Conservation (phyloP, 1,284 basidiomycete genomes). For the Sanghuangporus sanghuang region DNA sequence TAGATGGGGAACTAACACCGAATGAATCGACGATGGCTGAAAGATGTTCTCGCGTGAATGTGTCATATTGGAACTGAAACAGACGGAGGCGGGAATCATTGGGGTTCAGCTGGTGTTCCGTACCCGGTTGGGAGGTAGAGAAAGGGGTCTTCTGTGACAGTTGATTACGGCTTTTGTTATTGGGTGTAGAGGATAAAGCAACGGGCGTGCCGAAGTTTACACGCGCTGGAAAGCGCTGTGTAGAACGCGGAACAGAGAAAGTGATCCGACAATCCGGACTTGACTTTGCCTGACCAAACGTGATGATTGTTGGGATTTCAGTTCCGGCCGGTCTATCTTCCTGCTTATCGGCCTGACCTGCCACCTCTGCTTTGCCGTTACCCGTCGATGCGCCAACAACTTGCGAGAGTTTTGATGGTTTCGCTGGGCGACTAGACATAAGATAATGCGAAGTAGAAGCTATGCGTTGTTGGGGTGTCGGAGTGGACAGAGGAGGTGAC, state of each 20-base stretch:
- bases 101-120: slow-evolving; percentile 26
- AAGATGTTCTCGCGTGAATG: slow-evolving; percentile 87
- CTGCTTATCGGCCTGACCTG: slow-evolving; percentile 3
- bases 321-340: slow-evolving; percentile 28
- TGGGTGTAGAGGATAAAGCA: slow-evolving; percentile 18
- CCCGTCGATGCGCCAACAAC: slow-evolving; percentile 23
- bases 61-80: slow-evolving; percentile 91
- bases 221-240: slow-evolving; percentile 18
- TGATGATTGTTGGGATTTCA: slow-evolving; percentile 28
- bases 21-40: slow-evolving; percentile 89
- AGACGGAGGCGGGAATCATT: slow-evolving; percentile 75
- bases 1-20: slow-evolving; percentile 70
- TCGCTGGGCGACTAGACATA: slow-evolving; percentile 5
- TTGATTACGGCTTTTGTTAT: slow-evolving; percentile 1
- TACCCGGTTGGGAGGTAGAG: slow-evolving; percentile 23
- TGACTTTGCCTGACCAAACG: slow-evolving; percentile 27
- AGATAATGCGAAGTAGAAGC: slow-evolving; percentile 19
- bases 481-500: slow-evolving; percentile 21
- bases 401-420: slow-evolving; percentile 21
- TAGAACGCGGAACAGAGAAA: slow-evolving; percentile 54
- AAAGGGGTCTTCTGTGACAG: slow-evolving; percentile 52
- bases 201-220: slow-evolving; percentile 32
- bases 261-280: slow-evolving; percentile 63
- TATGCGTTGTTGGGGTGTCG: slow-evolving; percentile 22
- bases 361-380: background rate